Evolutionary conservation across 805 yeast species (phyloP), one percentile per base, ranked within the genome.

Genomic region (Clavispora fructus): DNA sequence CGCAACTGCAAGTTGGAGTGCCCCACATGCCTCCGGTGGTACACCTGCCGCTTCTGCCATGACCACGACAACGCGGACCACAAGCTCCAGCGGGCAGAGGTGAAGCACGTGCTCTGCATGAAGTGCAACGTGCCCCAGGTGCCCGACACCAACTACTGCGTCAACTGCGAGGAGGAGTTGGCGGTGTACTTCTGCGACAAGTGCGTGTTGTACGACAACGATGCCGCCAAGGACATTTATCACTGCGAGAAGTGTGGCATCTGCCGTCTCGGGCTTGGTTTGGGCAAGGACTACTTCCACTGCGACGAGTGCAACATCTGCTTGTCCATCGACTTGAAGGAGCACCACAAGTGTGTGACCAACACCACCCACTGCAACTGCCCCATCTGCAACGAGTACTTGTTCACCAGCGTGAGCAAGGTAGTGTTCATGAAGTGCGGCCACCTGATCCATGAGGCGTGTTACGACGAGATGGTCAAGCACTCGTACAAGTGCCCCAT

Each of bases 361-460:
- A 82, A 89, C 54, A 82, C 95, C 6, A 90, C 96, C 0, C 94
- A 86, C 62, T 85, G 95, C 40, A 83, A 90, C 61, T 91, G 97
- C 63, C 96, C 97, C 1, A 88, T 91, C 32, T 91, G 97, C 66
- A 87, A 86, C 47, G 97, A 90, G 56, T 90, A 83, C 63, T 79
- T 91, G 79, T 91, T 91, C 62, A 85, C 89, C 13, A 83, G 94
- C 4, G 80, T 85, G 7, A 76, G 73, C 60, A 83, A 89, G 10
- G 95, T 90, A 38, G 95, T 89, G 17, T 90, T 91, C 62, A 89
- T 91, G 96, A 72, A 77, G 41, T 91, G 98, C 67, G 97, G 97
- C 2, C 98, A 91, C 65, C 87, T 96, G 33, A 91, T 91, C 48
- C 98, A 91, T 67, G 88, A 89, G 62, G 59, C 64, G 26, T 91